Percentiles rank a stretch among this genome's conserved stretches.
Evolutionary conservation across 2,329 filamentous ascomycete species (phyloP).

Genomic region (Trichoderma arundinaceum): DNA sequence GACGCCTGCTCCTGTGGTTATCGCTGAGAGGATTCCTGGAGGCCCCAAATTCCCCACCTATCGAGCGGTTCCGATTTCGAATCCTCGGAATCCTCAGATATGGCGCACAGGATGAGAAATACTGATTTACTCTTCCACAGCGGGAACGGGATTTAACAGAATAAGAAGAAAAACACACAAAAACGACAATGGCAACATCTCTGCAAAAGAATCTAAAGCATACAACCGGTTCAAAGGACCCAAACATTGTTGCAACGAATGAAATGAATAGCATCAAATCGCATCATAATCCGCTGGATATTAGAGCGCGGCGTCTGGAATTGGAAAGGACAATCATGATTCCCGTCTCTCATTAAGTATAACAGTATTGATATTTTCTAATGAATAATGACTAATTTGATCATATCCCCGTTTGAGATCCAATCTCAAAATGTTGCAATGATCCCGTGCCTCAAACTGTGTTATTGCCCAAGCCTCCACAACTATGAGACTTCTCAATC

Average conservation of each 20-base stretch:
- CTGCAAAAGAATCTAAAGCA: background rate
- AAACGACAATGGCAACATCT: background rate
- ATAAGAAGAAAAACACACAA: background rate
- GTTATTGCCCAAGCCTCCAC: constrained; percentile 37
- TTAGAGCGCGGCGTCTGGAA: background rate
- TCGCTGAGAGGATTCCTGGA: constrained; percentile 42
- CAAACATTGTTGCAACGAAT: background rate
- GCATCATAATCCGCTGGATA: background rate
- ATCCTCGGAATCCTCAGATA: constrained; percentile 38
- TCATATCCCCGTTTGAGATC: background rate
- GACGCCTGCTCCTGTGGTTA: constrained; percentile 34
- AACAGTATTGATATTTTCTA: constrained; percentile 7
- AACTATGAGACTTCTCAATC: constrained; percentile 41
- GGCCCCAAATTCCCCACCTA: constrained; percentile 45
- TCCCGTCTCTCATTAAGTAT: background rate
- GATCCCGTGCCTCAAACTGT: background rate
- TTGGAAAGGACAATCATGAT: background rate
- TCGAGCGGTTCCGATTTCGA: constrained; percentile 43
- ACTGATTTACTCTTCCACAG: background rate
- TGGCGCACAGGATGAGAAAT: constrained; percentile 17
- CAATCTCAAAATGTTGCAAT: background rate
- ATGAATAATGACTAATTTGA: constrained; percentile 15
- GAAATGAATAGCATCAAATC: background rate
- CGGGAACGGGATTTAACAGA: background rate
- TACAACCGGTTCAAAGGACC: background rate